These are phyloP conservation scores for Ophiostoma angusticollis DNA, from an alignment of 2,329 filamentous ascomycete species.

Conservation along the genomic window DNA sequence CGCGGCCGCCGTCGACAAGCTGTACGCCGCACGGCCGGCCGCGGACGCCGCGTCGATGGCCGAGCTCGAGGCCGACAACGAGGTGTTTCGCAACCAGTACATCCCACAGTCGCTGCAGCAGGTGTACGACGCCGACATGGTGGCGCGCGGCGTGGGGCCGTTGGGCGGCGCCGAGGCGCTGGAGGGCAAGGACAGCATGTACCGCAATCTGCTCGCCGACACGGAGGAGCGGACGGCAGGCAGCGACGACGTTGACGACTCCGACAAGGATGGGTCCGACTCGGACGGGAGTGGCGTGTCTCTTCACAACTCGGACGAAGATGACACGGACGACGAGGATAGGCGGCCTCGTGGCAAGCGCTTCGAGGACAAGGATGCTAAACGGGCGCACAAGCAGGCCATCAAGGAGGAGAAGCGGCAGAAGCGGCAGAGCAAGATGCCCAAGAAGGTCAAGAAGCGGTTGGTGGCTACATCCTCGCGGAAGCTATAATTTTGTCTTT, in stretches of 20 bases:
- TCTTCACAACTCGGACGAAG: conserved; percentile 28
- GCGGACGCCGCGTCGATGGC: conserved; percentile 28
- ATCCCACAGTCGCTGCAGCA: conserved; percentile 93
- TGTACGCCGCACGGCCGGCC: conserved; percentile 46
- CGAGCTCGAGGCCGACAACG: conserved; percentile 64
- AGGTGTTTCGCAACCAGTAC: conserved; percentile 91
- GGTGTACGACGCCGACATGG: conserved; percentile 90
- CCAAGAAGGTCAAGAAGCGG: conserved; percentile 91
- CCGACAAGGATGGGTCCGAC: conserved; percentile 18
- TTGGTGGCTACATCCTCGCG: conserved; percentile 51
- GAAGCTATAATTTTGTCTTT: no score
- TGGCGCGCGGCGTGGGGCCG: conserved; percentile 24
- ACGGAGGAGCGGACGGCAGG: conserved; percentile 30
- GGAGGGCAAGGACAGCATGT: conserved; percentile 34
- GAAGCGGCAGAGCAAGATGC: conserved; percentile 88
- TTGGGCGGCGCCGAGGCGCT: conserved; percentile 55
- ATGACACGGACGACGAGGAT: conserved; percentile 42
- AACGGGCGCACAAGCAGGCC: conserved; percentile 74
- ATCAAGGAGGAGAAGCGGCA: conserved; percentile 95
- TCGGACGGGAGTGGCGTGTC: conserved; percentile 34
- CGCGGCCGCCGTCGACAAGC: conserved; percentile 46
- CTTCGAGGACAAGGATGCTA: conserved; percentile 84
- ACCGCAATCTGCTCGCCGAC: conserved; percentile 70
- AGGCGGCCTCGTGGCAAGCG: conserved; percentile 64
- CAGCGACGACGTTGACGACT: neutral